These are phyloP conservation scores for Arachnomyces sp. DNA, from an alignment of 2,329 filamentous ascomycete genomes.

Conservation along the genomic window DNA sequence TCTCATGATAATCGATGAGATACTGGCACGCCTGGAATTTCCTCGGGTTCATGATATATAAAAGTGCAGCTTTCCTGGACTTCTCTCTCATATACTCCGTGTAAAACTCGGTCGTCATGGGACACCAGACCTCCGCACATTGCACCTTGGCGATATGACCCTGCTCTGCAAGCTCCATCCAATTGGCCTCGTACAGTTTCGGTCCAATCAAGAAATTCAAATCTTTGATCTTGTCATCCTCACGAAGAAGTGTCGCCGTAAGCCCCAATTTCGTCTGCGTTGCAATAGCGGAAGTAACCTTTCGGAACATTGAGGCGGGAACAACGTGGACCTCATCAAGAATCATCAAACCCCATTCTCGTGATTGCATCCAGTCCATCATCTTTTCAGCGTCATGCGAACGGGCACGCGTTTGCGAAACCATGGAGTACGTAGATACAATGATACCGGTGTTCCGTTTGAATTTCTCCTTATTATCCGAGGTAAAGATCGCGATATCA, in stretches of 20 bases:
- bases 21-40: conserved; percentile 98
- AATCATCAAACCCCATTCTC: conserved; percentile 97
- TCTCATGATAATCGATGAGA: conserved; percentile 96
- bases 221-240: conserved; percentile 97
- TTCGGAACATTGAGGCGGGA: conserved; percentile 90
- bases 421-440: conserved; percentile 97
- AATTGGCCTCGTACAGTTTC: conserved; percentile 96
- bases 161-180: conserved; percentile 96
- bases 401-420: conserved; percentile 79
- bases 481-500: conserved; percentile 91
- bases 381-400: conserved; percentile 93
- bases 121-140: conserved; percentile 98
- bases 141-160: conserved; percentile 96
- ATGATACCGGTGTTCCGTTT: conserved; percentile 89
- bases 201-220: conserved; percentile 96
- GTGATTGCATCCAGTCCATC: conserved; percentile 83
- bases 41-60: conserved; percentile 95
- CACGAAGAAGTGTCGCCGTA: conserved; percentile 85
- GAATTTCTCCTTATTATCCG: conserved; percentile 81
- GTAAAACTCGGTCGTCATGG: conserved; percentile 98
- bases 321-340: conserved; percentile 98
- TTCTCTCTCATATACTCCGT: conserved; percentile 76
- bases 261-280: conserved; percentile 91
- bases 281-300: conserved; percentile 86
- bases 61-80: conserved; percentile 57